These are phyloP conservation scores for Xylogone sp. DNA, from an alignment of 2,329 filamentous ascomycete genomes.

Conservation along the genomic window DNA sequence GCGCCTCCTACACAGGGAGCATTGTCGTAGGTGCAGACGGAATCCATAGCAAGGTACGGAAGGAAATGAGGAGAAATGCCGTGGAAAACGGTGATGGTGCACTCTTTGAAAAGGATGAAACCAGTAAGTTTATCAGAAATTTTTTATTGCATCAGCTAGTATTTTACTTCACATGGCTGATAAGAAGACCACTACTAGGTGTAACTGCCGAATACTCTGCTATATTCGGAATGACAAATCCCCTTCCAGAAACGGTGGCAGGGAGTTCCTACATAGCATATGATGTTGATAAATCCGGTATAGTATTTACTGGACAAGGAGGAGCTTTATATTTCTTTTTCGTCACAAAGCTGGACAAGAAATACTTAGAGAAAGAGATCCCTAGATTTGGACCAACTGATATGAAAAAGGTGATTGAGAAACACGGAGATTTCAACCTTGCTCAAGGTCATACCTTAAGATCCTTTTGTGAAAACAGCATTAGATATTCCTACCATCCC, in stretches of 20 bases:
- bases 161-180: no score
- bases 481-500: not conserved
- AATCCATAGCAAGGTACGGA: slow-evolving; percentile 17
- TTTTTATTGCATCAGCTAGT: no score
- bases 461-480: slow-evolving; percentile 5
- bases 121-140: no score
- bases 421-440: slow-evolving; percentile 8
- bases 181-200: not conserved
- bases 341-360: slow-evolving; percentile 11
- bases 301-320: slow-evolving; percentile 4
- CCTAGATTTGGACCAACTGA: slow-evolving; percentile 10
- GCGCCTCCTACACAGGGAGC: slow-evolving; percentile 14
- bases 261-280: slow-evolving; percentile 8
- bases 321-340: slow-evolving; percentile 10
- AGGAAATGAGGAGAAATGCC: slow-evolving; percentile 13
- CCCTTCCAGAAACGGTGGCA: slow-evolving; percentile 2
- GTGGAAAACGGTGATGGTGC: slow-evolving; percentile 2
- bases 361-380: slow-evolving; percentile 9
- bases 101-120: slow-evolving; percentile 6
- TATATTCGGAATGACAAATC: slow-evolving; percentile 17
- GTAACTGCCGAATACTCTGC: slow-evolving; percentile 20
- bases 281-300: slow-evolving; percentile 5
- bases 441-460: slow-evolving; percentile 7
- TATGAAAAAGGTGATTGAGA: slow-evolving; percentile 5
- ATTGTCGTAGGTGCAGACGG: slow-evolving; percentile 24